Conservation (phyloP, 2,329 filamentous ascomycete species). For the Trichoderma cornu-damae region DNA sequence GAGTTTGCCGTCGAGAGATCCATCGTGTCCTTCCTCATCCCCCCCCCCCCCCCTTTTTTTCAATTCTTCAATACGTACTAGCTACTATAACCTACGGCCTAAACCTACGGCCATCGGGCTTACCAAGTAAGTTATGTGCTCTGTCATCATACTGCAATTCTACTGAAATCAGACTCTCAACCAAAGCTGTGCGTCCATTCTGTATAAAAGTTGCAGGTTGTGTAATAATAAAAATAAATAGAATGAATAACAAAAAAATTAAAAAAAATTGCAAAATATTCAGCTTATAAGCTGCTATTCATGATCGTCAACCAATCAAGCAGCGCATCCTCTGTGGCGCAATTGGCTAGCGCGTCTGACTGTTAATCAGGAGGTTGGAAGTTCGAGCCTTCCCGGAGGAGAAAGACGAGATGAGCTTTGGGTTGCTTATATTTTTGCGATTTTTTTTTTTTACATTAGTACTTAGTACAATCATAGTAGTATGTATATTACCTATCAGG, state of each 20-base stretch:
- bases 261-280: no score
- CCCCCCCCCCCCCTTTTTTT: background rate
- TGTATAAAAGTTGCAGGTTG: no score
- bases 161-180: background rate
- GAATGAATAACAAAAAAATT: no score
- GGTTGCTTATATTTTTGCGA: background rate
- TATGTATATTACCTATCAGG: no score
- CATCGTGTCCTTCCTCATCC: background rate
- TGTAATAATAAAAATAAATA: no score
- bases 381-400: constrained; percentile 22
- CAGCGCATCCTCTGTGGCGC: constrained; percentile 36
- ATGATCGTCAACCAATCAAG: background rate
- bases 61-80: no score
- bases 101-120: background rate
- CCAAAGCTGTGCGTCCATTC: background rate
- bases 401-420: no score
- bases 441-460: background rate
- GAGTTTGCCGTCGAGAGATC: background rate
- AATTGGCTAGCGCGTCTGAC: constrained; percentile 57
- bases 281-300: background rate
- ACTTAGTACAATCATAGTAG: no score
- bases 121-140: no score
- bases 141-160: constrained; percentile 4
- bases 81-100: no score
- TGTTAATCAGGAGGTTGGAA: constrained; percentile 39